Percentiles rank a stretch among this genome's conserved stretches.
Conservation (phyloP, 2,329 filamentous ascomycete genomes). For the Orbilia brochopaga region DNA sequence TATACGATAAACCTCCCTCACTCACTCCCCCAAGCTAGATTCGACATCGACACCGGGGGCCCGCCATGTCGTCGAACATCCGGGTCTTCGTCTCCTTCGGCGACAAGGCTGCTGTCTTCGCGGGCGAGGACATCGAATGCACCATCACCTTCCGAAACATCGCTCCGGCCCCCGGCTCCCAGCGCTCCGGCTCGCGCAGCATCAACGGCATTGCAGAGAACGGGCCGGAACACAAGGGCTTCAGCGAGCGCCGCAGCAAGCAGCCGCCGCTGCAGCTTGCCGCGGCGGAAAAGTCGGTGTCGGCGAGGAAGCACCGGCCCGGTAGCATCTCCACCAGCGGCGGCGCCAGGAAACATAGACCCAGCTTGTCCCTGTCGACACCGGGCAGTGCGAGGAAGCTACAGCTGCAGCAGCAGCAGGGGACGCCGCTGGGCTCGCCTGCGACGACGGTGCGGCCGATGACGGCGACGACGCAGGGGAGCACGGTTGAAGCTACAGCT, state of each 20-base stretch:
- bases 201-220: constrained; percentile 41
- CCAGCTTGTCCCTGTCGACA: constrained; percentile 68
- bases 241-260: constrained; percentile 48
- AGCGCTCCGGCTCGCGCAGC: constrained; percentile 55
- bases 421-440: constrained; percentile 34
- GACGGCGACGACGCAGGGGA: constrained; percentile 42
- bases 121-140: constrained; percentile 93
- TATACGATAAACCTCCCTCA: no score
- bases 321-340: constrained; percentile 58
- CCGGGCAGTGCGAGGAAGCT: constrained; percentile 48
- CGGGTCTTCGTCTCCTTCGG: constrained; percentile 95
- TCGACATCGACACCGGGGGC: neutral
- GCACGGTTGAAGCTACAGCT: constrained; percentile 22
- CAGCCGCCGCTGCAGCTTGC: constrained; percentile 51
- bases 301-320: constrained; percentile 51
- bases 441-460: constrained; percentile 50
- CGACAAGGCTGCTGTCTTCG: constrained; percentile 84
- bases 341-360: constrained; percentile 67
- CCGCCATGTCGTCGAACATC: constrained; percentile 68
- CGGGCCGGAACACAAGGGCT: constrained; percentile 24
- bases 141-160: constrained; percentile 96
- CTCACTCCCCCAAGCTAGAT: neutral
- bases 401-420: neutral
- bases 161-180: constrained; percentile 60
- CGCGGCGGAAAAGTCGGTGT: constrained; percentile 45